Percentiles rank a stretch among this genome's conserved stretches.
Conservation (phyloP, 306 rosid genomes). For the Casuarina cunninghamiana region DNA sequence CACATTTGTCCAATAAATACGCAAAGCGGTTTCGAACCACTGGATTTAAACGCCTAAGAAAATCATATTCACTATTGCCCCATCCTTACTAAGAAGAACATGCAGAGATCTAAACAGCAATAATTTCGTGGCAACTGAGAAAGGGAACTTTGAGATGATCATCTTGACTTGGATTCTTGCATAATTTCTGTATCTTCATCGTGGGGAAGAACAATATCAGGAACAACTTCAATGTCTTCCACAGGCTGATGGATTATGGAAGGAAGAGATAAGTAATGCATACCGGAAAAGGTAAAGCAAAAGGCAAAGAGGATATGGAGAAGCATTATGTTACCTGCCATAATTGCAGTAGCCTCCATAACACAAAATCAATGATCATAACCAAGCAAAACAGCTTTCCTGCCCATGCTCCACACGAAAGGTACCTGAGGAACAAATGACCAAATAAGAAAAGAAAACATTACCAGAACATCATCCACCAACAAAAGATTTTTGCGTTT, state of each 20-base stretch:
- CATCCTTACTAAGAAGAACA: too few relatives aligned
- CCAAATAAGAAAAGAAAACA: too few relatives aligned
- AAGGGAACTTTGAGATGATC: too few relatives aligned
- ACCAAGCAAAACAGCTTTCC: conserved; percentile 90
- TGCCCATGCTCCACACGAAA: conserved; percentile 84
- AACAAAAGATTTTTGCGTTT: neutral
- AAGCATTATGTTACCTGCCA: conserved; percentile 55
- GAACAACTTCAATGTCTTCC: conserved; percentile 64
- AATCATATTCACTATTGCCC: too few relatives aligned
- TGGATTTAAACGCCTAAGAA: too few relatives aligned
- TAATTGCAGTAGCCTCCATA: conserved; percentile 69
- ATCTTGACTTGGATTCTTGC: neutral
- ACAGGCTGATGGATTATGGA: conserved; percentile 49
- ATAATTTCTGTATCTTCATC: conserved; percentile 23
- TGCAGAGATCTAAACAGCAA: neutral
- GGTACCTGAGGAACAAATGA: conserved; percentile 54
- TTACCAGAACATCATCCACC: neutral
- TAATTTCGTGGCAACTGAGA: too few relatives aligned
- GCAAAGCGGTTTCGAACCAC: too few relatives aligned
- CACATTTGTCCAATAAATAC: too few relatives aligned
- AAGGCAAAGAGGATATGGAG: conserved; percentile 11
- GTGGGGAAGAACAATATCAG: conserved; percentile 42
- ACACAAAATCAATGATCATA: conserved; percentile 74
- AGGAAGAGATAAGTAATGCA: conserved; percentile 8
- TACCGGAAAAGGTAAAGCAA: neutral